Base-by-base conservation (phyloP, 257 asterid species). In the Scutellaria barbata region DNA sequence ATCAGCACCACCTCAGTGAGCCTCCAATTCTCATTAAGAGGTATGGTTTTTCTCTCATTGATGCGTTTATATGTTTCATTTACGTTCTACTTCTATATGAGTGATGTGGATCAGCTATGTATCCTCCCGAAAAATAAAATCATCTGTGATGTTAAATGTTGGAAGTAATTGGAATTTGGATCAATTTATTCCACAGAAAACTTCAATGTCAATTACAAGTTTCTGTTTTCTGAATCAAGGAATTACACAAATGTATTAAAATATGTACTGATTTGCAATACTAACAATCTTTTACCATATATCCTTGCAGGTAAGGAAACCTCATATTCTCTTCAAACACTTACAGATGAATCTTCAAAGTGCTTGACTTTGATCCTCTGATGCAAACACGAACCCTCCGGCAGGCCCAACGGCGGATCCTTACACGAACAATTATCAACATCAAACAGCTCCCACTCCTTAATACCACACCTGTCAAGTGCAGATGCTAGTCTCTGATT, bases 381-480 rank as follows among this genome's bases (percentile, higher is more conserved):
- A 77, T 89, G 96, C 86, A 93, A 69, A 8, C 89, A 74, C 7
- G 92, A 85, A 63, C 89, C 96, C 63, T 85, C 90, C 0, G 96
- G 96, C 76, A 87, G 71, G 39, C 89, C 94, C 30, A 94, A 74
- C 18, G 97, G 97, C 30, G 95, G 87, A 81, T 87, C 75, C 74
- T 74, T 60, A 52, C 97, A 94, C 0, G 82, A 89, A 60, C 85
- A 85, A 69, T 94, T 94, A 72, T 94, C 97, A 41, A 94, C 98
- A 53, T 12, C 56, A 71, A 82, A 94, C 13, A 94, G 81, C 83
- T 91, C 98, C 97, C 97, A 91, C 70, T 89, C 92, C 79, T 89
- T 84, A 76, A 94, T 85, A 35, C 85, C 41, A 59, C 98, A 90
- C 63, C 80, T 81, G 8, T 88, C 96, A 74, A 91, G 68, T 8